These are phyloP conservation scores for Paradendryphiella salina DNA, from an alignment of 2,329 filamentous ascomycete species.

Conservation along the genomic window DNA sequence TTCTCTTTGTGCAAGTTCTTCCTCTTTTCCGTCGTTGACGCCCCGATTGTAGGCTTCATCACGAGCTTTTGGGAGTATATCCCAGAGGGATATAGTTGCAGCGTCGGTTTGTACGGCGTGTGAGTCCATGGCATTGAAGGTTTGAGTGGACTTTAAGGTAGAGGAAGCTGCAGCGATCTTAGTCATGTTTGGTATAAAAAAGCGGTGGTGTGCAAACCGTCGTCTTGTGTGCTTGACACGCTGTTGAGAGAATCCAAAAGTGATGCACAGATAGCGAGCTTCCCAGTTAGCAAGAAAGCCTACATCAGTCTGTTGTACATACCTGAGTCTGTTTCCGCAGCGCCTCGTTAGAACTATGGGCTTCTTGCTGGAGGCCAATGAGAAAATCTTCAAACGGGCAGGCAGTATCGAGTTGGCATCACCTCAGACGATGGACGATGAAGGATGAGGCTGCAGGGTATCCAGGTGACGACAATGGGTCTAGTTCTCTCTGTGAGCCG, in stretches of 20 bases:
- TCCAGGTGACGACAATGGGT: too few species aligned
- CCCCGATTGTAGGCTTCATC: constrained; percentile 4
- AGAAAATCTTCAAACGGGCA: constrained; percentile 3
- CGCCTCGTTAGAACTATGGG: neutral
- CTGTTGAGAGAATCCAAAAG: neutral
- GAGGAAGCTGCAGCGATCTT: neutral
- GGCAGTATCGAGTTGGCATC: neutral
- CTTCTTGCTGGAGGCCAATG: neutral
- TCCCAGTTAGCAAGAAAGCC: neutral
- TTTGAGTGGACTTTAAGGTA: neutral
- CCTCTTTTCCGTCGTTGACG: neutral
- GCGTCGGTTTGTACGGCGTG: constrained; percentile 2
- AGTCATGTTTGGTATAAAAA: neutral
- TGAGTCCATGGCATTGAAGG: neutral
- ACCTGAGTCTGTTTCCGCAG: neutral
- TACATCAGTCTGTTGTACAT: neutral
- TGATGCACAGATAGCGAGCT: constrained; percentile 1
- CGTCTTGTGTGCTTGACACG: neutral
- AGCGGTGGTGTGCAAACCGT: neutral
- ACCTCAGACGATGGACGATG: neutral
- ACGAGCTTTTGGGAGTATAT: constrained; percentile 1
- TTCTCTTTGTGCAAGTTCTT: neutral
- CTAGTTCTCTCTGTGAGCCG: too few species aligned
- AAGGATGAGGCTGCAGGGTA: too few species aligned
- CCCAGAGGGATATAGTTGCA: constrained; percentile 3